Conservation (phyloP, 768 basidiomycete species). For the Termitomyces titanicus region DNA sequence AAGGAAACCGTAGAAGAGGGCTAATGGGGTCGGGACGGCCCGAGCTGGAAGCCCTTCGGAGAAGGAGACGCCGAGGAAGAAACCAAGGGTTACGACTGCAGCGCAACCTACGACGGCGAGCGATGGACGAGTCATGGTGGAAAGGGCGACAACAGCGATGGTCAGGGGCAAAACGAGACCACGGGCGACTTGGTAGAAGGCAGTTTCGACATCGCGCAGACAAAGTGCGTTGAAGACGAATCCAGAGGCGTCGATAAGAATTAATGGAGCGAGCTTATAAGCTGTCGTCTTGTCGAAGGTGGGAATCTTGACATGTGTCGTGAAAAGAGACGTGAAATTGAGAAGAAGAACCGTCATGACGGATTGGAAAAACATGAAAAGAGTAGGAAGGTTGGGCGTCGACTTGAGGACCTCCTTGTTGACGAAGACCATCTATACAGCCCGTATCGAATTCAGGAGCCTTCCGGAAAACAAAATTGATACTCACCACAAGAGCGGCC, state of each 20-base stretch:
- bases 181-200: slow-evolving; percentile 78
- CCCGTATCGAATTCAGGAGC: neutral
- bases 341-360: slow-evolving; percentile 24
- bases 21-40: slow-evolving; percentile 44
- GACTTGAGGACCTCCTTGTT: slow-evolving; percentile 31
- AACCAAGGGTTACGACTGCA: slow-evolving; percentile 68
- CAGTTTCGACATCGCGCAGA: slow-evolving; percentile 60
- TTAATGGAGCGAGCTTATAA: slow-evolving; percentile 21
- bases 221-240: slow-evolving; percentile 23
- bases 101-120: slow-evolving; percentile 61
- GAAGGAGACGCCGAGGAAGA: slow-evolving; percentile 57
- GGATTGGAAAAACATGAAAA: slow-evolving; percentile 28
- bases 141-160: slow-evolving; percentile 61
- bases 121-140: slow-evolving; percentile 59
- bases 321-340: slow-evolving; percentile 19
- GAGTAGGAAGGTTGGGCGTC: slow-evolving; percentile 25
- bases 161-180: slow-evolving; percentile 80
- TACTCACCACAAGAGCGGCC: slow-evolving; percentile 64
- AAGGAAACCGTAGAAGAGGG: slow-evolving; percentile 65
- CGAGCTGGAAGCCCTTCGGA: slow-evolving; percentile 38
- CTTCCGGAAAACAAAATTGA: neutral
- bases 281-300: slow-evolving; percentile 16
- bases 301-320: slow-evolving; percentile 22
- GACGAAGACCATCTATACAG: slow-evolving; percentile 70
- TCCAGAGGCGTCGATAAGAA: slow-evolving; percentile 35